These are phyloP conservation scores for Seiridium unicorne DNA, from an alignment of 2,329 filamentous ascomycete genomes.

Conservation along the genomic window DNA sequence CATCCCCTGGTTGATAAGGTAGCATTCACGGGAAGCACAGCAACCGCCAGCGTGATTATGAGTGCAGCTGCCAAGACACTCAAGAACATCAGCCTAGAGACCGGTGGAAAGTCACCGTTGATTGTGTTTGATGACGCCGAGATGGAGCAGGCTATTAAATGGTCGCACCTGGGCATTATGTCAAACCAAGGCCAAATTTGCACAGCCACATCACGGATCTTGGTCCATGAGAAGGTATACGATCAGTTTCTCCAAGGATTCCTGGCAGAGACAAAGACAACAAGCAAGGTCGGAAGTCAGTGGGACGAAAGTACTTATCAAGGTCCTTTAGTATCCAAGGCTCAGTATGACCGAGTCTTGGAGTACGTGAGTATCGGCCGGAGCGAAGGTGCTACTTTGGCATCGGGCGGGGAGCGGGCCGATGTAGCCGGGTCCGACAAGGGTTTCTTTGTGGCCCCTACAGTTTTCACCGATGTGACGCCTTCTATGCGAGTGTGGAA, in stretches of 20 bases:
- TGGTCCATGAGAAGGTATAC: constrained; percentile 60
- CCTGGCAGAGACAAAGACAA: constrained; percentile 52
- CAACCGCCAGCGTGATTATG: constrained; percentile 73
- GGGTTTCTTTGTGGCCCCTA: constrained; percentile 8
- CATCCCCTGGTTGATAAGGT: constrained; percentile 76
- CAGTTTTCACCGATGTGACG: constrained; percentile 9
- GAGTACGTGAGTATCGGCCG: constrained; percentile 71
- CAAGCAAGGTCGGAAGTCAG: constrained; percentile 66
- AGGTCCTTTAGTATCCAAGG: constrained; percentile 70
- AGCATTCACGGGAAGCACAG: constrained; percentile 75
- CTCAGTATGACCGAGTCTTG: constrained; percentile 69
- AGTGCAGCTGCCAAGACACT: constrained; percentile 64
- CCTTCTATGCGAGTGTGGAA: constrained; percentile 1
- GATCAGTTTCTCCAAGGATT: constrained; percentile 66
- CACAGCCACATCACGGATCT: constrained; percentile 61
- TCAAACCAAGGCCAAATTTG: constrained; percentile 67
- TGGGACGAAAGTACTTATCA: constrained; percentile 70
- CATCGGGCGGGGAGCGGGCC: constrained; percentile 49
- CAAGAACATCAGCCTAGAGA: constrained; percentile 67
- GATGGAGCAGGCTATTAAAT: constrained; percentile 65
- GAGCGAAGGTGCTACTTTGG: constrained; percentile 65
- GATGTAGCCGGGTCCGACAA: not conserved
- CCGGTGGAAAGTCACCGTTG: constrained; percentile 65
- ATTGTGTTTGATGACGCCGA: constrained; percentile 66
- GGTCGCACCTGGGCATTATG: constrained; percentile 50